Base-by-base conservation (phyloP, 805 yeast genomes). In the Metschnikowia amazonensis region DNA sequence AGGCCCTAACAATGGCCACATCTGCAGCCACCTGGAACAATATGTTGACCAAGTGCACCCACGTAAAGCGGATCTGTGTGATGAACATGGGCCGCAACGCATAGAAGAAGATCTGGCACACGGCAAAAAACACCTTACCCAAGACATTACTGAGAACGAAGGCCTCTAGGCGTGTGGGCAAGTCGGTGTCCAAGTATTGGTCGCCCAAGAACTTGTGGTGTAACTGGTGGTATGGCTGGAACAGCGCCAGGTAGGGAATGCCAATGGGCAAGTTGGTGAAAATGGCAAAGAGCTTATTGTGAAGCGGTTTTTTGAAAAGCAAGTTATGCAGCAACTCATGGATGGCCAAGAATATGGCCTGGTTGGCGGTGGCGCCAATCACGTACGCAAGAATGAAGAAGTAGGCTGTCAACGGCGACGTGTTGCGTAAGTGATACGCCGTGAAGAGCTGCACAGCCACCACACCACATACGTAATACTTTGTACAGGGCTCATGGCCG, bases 151-250 rank as follows among this genome's bases (percentile, higher is more conserved):
- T 82, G 29, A 89, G 70, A 5, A 89, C 59, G 0, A 83, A 35
- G 0, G 95, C 94, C 64, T 89, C 97, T 28, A 81, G 74, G 20
- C 66, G 61, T 0, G 97, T 89, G 29, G 97, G 97, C 50, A 89
- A 70, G 63, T 89, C 97, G 0, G 97, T 85, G 66, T 89, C 97
- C 56, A 79, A 80, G 42, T 75, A 72, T 56, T 81, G 85, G 61
- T 89, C 96, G 16, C 97, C 97, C 58, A 86, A 67, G 58, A 86
- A 89, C 64, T 89, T 89, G 67, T 89, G 97, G 60, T 89, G 97
- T 30, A 89, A 70, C 63, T 88, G 88, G 60, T 89, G 97, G 63
- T 89, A 89, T 6, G 96, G 96, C 49, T 86, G 84, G 70, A 89
- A 77, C 50, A 87, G 84, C 0, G 97, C 96, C 31, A 89, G 79